Base-by-base conservation (phyloP, 1,284 basidiomycete species). In the Ustilago nuda region DNA sequence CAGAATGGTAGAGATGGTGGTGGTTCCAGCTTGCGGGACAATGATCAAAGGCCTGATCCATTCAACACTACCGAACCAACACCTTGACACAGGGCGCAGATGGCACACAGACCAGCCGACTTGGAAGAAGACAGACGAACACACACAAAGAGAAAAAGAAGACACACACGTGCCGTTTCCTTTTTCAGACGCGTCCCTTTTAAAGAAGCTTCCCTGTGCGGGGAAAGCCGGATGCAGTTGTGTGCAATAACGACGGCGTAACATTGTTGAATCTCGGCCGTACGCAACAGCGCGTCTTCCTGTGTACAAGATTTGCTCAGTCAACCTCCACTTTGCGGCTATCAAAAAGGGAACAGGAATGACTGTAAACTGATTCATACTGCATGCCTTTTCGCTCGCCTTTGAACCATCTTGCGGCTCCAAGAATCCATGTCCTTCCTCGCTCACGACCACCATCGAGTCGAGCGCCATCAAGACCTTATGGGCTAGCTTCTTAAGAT, bases 341-440 rank as follows among this genome's bases (percentile, higher is more conserved):
- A 48, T 48, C 46, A 48, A 48, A 48, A 48, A 19, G 12, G 8
- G 23, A 13, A 8, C 13, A 32, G 30, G 23, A 12, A 53, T 70
- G 61, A 60, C 57, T 64, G 57, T 55, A 30, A 19, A 33, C 15
- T 68, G 66, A 62, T 58, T 68, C 56, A 68, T 37, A 13, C 15
- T 41, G 13, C 27, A 6, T 36, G 30, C 27, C n/a, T 32, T 19
- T 50, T 15, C 46, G 17, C 39, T 41, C 23, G 39, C 8, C 39
- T 41, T 27, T 48, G 45, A 8, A 23, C 13, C 15, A 45, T 45
- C 13, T 15, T 8, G 12, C 13, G 4, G 41, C 41, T 17, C 8
- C 48, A 32, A 50, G 23, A 27, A 17, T 8, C 48, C 27, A 50
- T 8, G 15, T 17, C 45, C 19, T 2, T 12, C 54, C 23, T 57